Evolutionary conservation across 345 rosid species (phyloP), one percentile per base, ranked within the genome.

Genomic region (Stellera chamaejasme): DNA sequence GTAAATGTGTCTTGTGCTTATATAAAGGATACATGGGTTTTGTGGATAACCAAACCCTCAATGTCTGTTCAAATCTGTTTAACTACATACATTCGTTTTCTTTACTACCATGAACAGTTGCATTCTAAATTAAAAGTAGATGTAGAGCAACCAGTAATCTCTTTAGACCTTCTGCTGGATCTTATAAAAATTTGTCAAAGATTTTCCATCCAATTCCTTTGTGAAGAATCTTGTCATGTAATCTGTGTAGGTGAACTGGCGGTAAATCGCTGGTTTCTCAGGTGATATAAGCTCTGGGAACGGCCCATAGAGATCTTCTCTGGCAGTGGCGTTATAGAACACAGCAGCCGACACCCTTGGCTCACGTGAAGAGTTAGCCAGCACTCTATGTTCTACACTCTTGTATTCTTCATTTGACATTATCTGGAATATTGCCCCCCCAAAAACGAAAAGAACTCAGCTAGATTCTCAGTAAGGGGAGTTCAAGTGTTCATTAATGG

Each of bases 401-500:
- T n/a, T 63, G 65, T 69, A 76, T n/a, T 77, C 80, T 13, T 75
- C 76, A 26, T 82, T 82, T 0, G 83, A 76, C 61, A 81, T 3
- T 1, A 81, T 81, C 81, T 81, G 65, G 32, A 43, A 50, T 14
- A 41, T 10, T 54, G 5, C 2, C 1, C n/a, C n/a, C n/a, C n/a
- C n/a, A n/a, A n/a, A n/a, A n/a, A n/a, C n/a, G n/a, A n/a, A n/a
- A n/a, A n/a, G n/a, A 16, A 48, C 14, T 16, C 11, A 19, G 15
- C 32, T 4, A 19, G 27, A 43, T 9, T 43, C 1, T 13, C 12
- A 46, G 13, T 43, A 7, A 8, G 15, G 15, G 5, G 51, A 52
- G 15, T 6, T 15, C 5, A 12, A 7, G 13, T 41, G 6, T 14
- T 4, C 6, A 43, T 1, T 1, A 32, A 16, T 39, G 9, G 2